Conservation (phyloP, 192 early-diverging fungal species). For the Rhizoclosmatium globosum region DNA sequence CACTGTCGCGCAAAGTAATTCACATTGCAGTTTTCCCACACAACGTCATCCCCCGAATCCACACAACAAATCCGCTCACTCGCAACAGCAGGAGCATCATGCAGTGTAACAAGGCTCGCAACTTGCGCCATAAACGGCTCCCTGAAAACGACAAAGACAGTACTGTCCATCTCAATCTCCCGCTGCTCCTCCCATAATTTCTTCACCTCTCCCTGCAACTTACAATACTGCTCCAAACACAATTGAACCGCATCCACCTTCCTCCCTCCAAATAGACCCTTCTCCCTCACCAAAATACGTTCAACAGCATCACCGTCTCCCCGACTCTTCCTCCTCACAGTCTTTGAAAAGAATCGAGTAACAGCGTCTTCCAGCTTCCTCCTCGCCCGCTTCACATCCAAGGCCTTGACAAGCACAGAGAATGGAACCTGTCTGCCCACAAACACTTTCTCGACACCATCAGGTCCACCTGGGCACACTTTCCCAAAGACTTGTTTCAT, state of each 20-base stretch:
- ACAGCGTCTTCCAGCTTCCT: background rate
- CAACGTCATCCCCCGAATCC: constrained; percentile 76
- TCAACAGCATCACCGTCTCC: background rate
- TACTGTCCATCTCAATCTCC: constrained; percentile 41
- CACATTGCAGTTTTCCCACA: constrained; percentile 82
- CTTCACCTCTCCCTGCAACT: background rate
- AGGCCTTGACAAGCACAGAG: no score
- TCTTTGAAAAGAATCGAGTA: constrained; percentile 10
- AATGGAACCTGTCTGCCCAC: no score
- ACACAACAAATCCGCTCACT: constrained; percentile 70
- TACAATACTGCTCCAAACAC: background rate
- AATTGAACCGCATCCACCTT: constrained; percentile 14
- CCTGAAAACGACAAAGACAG: constrained; percentile 79
- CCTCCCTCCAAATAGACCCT: background rate
- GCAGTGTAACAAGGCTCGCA: constrained; percentile 72
- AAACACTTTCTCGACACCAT: constrained; percentile 19
- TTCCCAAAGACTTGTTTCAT: constrained; percentile 38
- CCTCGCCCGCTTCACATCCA: no score
- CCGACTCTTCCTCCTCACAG: background rate
- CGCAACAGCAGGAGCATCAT: constrained; percentile 71
- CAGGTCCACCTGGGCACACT: constrained; percentile 41
- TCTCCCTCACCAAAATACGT: no score
- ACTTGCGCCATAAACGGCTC: constrained; percentile 79
- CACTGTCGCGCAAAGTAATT: constrained; percentile 57
- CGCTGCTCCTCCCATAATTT: background rate